Evolutionary conservation across 1,139 yeast genomes (phyloP).

Genomic region (Diutina sp.): DNA sequence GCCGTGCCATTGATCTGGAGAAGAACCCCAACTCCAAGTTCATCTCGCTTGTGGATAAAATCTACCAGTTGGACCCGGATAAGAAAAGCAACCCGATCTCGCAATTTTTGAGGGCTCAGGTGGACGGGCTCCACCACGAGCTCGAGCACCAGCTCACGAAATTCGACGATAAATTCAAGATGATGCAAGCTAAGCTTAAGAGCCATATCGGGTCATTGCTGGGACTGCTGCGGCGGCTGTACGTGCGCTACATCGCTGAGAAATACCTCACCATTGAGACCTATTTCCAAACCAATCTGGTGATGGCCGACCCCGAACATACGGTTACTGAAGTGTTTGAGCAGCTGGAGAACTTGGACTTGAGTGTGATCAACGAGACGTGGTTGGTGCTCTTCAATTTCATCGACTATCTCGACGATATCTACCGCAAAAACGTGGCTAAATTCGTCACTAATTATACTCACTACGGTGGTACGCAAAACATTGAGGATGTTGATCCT

Average conservation of each 20-base stretch:
- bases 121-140: slow-evolving; percentile 20
- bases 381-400: slow-evolving; percentile 31
- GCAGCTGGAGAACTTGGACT: slow-evolving; percentile 27
- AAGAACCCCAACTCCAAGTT: slow-evolving; percentile 21
- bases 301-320: slow-evolving; percentile 15
- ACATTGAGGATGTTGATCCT: slow-evolving; percentile 16
- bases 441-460: slow-evolving; percentile 27
- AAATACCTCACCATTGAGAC: slow-evolving; percentile 23
- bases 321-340: slow-evolving; percentile 23
- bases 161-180: slow-evolving; percentile 19
- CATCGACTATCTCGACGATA: slow-evolving; percentile 21
- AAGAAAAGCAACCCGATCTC: slow-evolving; percentile 47
- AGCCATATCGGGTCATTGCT: slow-evolving; percentile 25
- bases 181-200: slow-evolving; percentile 26
- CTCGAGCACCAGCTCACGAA: slow-evolving; percentile 24
- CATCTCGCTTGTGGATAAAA: slow-evolving; percentile 40
- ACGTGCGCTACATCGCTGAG: slow-evolving; percentile 43
- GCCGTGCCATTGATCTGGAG: background rate
- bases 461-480: slow-evolving; percentile 14
- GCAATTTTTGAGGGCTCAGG: slow-evolving; percentile 36
- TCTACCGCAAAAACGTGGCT: slow-evolving; percentile 17
- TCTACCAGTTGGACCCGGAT: slow-evolving; percentile 23
- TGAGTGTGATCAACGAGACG: slow-evolving; percentile 31
- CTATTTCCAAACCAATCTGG: slow-evolving; percentile 14
- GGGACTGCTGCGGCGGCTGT: slow-evolving; percentile 22